Evolutionary conservation across 2,329 filamentous ascomycete species (phyloP), one percentile per base, ranked within the genome.

Genomic region (Verticillium longisporum): DNA sequence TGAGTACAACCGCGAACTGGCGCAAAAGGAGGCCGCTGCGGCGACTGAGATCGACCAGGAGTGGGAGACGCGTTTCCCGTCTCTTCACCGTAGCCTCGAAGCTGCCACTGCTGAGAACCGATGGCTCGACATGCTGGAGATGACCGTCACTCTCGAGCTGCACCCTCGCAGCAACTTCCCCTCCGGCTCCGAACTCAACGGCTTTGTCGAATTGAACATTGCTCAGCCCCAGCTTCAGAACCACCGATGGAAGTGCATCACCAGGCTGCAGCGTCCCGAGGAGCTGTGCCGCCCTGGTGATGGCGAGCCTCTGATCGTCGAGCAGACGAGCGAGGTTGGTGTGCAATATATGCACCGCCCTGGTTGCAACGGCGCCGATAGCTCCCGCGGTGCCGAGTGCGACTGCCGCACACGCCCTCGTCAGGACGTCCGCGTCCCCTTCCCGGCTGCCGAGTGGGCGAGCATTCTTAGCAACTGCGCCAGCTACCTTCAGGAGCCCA

Each of bases 171-270:
- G 78, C 66, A 79, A 80, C 61, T 85, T 87, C 66, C 84, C 84
- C 4, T 74, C 78, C 11, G 81, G 83, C 18, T 84, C 84, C 4
- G 82, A 86, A 68, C 79, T 88, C 60, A 80, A 84, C 63, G 83
- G 82, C 61, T 80, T 83, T 62, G 81, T 86, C 37, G 82, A 88
- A 72, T 78, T 88, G 61, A 79, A 78, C 61, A 80, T 88, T 61
- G 81, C 82, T 61, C 79, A 82, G 64, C 78, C 77, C n/a, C 76
- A 73, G 37, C 76, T 86, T 57, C 78, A 83, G 66, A 80, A 78
- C 67, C 83, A 85, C 68, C 77, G 77, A 45, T 88, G 85, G 85
- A 82, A 83, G 72, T 85, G 84, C 61, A 73, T 83, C 56, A 88
- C 85, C 13, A 80, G 78, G 18, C 78, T 88, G 55, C 78, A 80